Evolutionary conservation across 2,329 filamentous ascomycete species (phyloP).

Genomic region (Colletotrichum orbiculare): DNA sequence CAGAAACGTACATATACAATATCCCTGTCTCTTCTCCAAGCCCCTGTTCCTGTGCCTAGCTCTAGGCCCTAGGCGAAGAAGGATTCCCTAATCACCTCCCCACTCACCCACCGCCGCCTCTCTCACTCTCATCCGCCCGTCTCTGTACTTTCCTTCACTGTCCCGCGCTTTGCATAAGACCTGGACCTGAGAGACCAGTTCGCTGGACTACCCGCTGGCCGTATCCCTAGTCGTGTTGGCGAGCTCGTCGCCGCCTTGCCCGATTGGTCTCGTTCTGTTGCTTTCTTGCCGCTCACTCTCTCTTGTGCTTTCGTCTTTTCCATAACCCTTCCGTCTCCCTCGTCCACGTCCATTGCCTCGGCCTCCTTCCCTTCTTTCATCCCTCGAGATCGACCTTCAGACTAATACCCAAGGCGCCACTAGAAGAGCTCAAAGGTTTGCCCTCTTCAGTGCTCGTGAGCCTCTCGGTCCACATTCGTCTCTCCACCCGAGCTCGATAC

Average conservation of each 20-base stretch:
- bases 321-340: conserved; percentile 33
- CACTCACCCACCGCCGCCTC: conserved; percentile 18
- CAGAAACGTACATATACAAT: background rate
- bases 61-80: conserved; percentile 11
- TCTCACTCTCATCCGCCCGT: conserved; percentile 12
- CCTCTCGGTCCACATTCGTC: conserved; percentile 16
- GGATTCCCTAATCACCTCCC: conserved; percentile 26
- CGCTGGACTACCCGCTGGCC: conserved; percentile 18
- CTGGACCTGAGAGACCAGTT: conserved; percentile 20
- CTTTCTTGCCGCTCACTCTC: conserved; percentile 14
- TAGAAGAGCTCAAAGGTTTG: conserved; percentile 28
- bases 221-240: conserved; percentile 28
- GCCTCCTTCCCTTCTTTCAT: conserved; percentile 28
- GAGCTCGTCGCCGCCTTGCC: conserved; percentile 35
- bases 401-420: conserved; percentile 32
- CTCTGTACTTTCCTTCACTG: background rate
- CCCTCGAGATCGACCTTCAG: conserved; percentile 28
- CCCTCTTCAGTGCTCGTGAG: conserved; percentile 25
- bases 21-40: background rate
- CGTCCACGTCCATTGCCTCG: conserved; percentile 15
- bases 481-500: conserved; percentile 14
- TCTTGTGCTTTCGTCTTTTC: conserved; percentile 26
- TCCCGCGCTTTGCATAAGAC: too few relatives aligned
- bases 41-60: conserved; percentile 2
- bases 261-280: conserved; percentile 27